Base-by-base conservation (phyloP, 768 basidiomycete species). In the Cubamyces sp. region DNA sequence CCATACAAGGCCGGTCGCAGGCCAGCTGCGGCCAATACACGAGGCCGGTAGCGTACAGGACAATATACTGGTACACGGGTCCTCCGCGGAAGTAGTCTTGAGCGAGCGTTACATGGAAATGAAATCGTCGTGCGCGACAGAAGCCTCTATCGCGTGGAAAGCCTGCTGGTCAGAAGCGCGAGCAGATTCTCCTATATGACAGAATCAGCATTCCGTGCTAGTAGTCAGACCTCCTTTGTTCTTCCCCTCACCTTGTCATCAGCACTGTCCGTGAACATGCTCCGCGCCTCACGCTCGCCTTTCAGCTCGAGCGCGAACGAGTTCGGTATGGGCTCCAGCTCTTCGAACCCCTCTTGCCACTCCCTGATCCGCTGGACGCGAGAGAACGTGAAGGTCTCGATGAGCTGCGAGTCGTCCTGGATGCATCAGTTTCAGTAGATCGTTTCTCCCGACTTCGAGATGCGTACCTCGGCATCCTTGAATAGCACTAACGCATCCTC, bases 281-380 rank as follows among this genome's bases (percentile, higher is more conserved):
- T 63, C 57, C 72, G 72, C 12, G 68, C 43, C 15, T 64, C 57
- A 28, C 62, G 69, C 26, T 69, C 64, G 34, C 60, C 69, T n/a
- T 66, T 50, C 21, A 68, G 54, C 54, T 75, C 72, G 1, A 75
- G 64, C 12, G 71, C 73, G 49, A 75, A 74, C 11, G 73, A 69
- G 56, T 74, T 64, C n/a, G 73, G 70, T n/a, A 74, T 71, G 9
- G 69, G 57, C 56, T 68, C 67, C 15, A 74, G 60, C 46, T 75
- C 74, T 45, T 75, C 73, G 57, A 69, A 70, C 12, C 70, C 70
- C n/a, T 73, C 70, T 19, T 69, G 61, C 66, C 67, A 69, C 37
- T 73, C 73, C 18, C 65, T 66, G 47, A 73, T 66, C 4, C 66
- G 70, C 23, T 66, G 61, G 40, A 73, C 65, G 14, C 61, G 53